Percentiles rank a stretch among this genome's conserved stretches.
phyloP scores from a whole-genome alignment of 257 asterid species.

The Nyctanthes arbortristis region DNA sequence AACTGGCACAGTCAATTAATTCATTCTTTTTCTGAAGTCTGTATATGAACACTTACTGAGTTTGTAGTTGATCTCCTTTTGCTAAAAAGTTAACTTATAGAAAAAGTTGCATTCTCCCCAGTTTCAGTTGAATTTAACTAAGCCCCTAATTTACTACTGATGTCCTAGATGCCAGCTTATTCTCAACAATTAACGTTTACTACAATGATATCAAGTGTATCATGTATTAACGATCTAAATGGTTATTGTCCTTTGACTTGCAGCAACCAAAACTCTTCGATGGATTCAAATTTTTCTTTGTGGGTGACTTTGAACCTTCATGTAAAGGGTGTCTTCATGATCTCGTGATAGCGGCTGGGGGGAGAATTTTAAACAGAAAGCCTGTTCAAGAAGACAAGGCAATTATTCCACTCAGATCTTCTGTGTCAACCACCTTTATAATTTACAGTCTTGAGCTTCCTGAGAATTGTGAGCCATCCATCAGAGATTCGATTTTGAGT shows the following conservation, averaged over 20 bases:
- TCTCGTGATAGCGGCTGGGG: constrained; percentile 86
- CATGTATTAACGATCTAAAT: constrained; percentile 10
- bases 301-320: constrained; percentile 63
- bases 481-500: constrained; percentile 32
- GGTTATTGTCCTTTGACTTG: constrained; percentile 24
- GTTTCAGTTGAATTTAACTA: too few species aligned
- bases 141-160: neutral
- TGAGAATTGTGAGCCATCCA: constrained; percentile 39
- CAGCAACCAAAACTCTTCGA: constrained; percentile 85
- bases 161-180: neutral
- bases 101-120: neutral
- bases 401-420: constrained; percentile 18
- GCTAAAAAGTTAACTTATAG: too few species aligned
- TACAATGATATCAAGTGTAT: constrained; percentile 11
- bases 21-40: neutral
- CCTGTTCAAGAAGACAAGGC: constrained; percentile 53
- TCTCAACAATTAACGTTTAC: neutral
- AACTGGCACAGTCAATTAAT: neutral
- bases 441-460: constrained; percentile 65
- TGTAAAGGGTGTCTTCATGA: constrained; percentile 76
- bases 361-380: constrained; percentile 71
- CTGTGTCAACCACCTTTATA: constrained; percentile 37
- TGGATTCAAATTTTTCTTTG: constrained; percentile 65
- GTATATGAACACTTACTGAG: neutral
- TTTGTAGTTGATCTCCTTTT: neutral